phyloP scores from a whole-genome alignment of 805 yeast species.

The Ogataea pignaliae region DNA sequence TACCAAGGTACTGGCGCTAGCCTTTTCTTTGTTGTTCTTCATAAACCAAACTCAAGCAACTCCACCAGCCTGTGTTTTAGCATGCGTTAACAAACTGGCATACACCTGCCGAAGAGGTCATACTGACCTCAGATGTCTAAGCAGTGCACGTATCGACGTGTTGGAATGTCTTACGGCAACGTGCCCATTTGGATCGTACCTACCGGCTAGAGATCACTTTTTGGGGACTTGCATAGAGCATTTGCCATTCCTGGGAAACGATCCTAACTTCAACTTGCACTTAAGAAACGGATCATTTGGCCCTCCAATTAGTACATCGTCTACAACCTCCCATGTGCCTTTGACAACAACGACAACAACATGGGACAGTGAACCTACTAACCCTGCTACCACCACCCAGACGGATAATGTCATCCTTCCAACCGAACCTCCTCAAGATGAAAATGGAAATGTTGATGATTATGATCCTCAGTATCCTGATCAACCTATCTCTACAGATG shows the following conservation, averaged over 20 bases:
- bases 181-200: slow-evolving; percentile 39
- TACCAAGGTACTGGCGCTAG: neutral
- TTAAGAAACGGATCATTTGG: slow-evolving; percentile 1
- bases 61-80: slow-evolving; percentile 25
- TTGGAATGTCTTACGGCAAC: slow-evolving; percentile 36
- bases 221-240: slow-evolving; percentile 44
- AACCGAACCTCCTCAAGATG: neutral
- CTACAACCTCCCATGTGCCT: neutral
- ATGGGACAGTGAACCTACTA: neutral
- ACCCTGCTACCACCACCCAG: neutral
- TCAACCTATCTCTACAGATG: no score
- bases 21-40: neutral
- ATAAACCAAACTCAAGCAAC: slow-evolving; percentile 6
- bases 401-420: neutral
- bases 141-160: slow-evolving; percentile 25
- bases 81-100: slow-evolving; percentile 18
- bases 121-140: slow-evolving; percentile 33
- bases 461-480: no score
- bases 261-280: slow-evolving; percentile 20
- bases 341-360: neutral
- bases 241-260: slow-evolving; percentile 17
- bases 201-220: slow-evolving; percentile 46
- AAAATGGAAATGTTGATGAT: neutral
- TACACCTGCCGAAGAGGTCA: slow-evolving; percentile 15
- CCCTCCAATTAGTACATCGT: neutral